A percentile compares a stretch with the other conserved stretches of the same genome.
phyloP scores from a whole-genome alignment of 768 basidiomycete species.

The Crucibulum laeve region DNA sequence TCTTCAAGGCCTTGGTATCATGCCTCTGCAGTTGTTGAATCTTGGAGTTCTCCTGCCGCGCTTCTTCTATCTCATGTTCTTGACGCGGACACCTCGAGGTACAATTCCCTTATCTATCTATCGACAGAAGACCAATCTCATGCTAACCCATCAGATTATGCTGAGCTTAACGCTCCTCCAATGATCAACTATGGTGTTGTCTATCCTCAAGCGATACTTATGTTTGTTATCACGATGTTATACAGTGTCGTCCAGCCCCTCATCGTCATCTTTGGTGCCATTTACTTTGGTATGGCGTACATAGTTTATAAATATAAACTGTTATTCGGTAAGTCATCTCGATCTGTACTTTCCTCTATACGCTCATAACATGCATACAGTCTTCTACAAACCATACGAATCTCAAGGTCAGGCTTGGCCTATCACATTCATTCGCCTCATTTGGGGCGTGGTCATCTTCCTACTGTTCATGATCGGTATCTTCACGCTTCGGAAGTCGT shows the following conservation, averaged over 20 bases:
- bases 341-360: not conserved
- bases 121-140: not conserved
- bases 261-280: constrained; percentile 90
- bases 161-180: constrained; percentile 94
- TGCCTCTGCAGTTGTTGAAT: constrained; percentile 94
- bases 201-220: constrained; percentile 93
- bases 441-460: constrained; percentile 92
- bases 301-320: constrained; percentile 98
- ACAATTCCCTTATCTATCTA: constrained; percentile 8
- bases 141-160: constrained; percentile 60
- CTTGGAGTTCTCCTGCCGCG: constrained; percentile 85
- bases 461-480: constrained; percentile 96
- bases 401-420: constrained; percentile 98
- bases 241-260: constrained; percentile 96
- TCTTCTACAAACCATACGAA: constrained; percentile 98
- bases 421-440: constrained; percentile 86
- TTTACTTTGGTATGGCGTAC: constrained; percentile 96
- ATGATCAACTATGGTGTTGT: constrained; percentile 98
- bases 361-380: constrained; percentile 32
- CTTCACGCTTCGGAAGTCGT: constrained; percentile 61
- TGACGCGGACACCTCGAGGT: constrained; percentile 91
- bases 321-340: constrained; percentile 68
- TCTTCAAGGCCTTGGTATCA: constrained; percentile 86
- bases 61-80: constrained; percentile 65
- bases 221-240: constrained; percentile 91